phyloP scores from a whole-genome alignment of 2,329 filamentous ascomycete species.

The Pestalotiopsis sp. region DNA sequence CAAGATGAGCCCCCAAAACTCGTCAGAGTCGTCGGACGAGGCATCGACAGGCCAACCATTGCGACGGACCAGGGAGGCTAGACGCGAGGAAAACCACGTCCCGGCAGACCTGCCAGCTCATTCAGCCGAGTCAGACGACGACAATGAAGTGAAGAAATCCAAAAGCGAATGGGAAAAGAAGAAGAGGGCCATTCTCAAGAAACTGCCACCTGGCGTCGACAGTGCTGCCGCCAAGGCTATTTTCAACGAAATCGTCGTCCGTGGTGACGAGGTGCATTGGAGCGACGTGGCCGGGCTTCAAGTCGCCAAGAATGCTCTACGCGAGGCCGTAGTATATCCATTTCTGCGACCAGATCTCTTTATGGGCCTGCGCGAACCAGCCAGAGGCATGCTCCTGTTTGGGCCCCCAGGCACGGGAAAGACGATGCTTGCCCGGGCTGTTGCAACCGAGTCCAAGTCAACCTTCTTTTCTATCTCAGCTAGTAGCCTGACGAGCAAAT shows the following conservation, averaged over 20 bases:
- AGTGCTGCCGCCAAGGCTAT: slow-evolving; percentile 85
- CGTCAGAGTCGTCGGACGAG: slow-evolving; percentile 12
- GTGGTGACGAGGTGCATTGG: slow-evolving; percentile 95
- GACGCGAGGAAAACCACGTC: slow-evolving; percentile 34
- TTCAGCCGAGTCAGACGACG: slow-evolving; percentile 6
- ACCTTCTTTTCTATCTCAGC: slow-evolving; percentile 98
- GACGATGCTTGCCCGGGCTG: slow-evolving; percentile 93
- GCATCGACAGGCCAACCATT: not conserved
- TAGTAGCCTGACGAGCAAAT: slow-evolving; percentile 93
- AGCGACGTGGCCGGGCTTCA: slow-evolving; percentile 89
- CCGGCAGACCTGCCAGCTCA: slow-evolving; percentile 14
- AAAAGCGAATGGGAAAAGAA: slow-evolving; percentile 62
- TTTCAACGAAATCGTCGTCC: slow-evolving; percentile 91
- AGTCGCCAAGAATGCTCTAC: slow-evolving; percentile 85
- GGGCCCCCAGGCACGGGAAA: slow-evolving; percentile 98
- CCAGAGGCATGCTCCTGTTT: slow-evolving; percentile 92
- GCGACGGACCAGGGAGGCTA: slow-evolving; percentile 19
- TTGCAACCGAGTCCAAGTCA: slow-evolving; percentile 91
- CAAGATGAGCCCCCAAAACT: not conserved
- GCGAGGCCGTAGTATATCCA: slow-evolving; percentile 96
- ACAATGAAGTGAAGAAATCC: slow-evolving; percentile 34
- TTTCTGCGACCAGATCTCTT: slow-evolving; percentile 95
- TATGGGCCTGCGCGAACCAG: slow-evolving; percentile 91
- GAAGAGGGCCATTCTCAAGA: slow-evolving; percentile 70
- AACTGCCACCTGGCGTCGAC: slow-evolving; percentile 82